Conservation (phyloP, 78 protist species). For the Dictyostelium capitatum region DNA sequence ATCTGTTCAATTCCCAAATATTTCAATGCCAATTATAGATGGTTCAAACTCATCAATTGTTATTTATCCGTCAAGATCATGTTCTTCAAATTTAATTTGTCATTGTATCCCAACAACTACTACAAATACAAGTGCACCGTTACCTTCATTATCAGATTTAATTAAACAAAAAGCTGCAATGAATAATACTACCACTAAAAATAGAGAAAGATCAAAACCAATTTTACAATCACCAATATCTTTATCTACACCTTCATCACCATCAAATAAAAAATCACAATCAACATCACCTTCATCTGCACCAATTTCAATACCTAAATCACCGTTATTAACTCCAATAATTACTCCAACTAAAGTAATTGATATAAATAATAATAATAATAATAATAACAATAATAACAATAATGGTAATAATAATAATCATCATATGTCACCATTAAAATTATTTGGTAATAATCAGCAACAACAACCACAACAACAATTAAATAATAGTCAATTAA, state of each 20-base stretch:
- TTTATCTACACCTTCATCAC: constrained; percentile 1
- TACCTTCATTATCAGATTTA: neutral
- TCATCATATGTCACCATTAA: neutral
- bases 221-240: neutral
- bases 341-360: neutral
- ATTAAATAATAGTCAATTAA: neutral
- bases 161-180: neutral
- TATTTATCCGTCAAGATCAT: constrained; percentile 69
- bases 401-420: neutral
- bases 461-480: neutral
- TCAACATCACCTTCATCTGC: constrained; percentile 59
- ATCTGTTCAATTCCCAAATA: constrained; percentile 61
- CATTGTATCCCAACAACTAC: constrained; percentile 11
- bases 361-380: neutral
- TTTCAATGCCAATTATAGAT: constrained; percentile 7
- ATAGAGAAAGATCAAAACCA: neutral
- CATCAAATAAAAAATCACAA: constrained; percentile 25
- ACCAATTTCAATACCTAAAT: constrained; percentile 62
- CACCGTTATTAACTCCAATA: neutral
- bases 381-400: neutral
- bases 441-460: neutral
- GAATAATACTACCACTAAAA: neutral
- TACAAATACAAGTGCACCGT: neutral
- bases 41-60: neutral
- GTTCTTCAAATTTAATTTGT: constrained; percentile 36